Base-by-base conservation (phyloP, 192 early-diverging fungal species). In the Rhizophagus prolifer region DNA sequence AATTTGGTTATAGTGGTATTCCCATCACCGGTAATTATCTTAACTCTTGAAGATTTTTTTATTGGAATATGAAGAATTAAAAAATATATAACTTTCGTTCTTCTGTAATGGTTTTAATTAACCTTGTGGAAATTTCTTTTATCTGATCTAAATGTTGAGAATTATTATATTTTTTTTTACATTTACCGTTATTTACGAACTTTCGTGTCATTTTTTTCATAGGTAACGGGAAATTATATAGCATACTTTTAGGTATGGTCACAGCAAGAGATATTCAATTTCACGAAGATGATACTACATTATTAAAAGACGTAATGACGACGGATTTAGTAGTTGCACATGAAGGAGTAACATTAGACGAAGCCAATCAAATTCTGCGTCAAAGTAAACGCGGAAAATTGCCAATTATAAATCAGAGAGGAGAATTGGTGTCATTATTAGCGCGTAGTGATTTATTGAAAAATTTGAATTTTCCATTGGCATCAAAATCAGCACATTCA, bases 201-300 rank as follows among this genome's bases (percentile, higher is more conserved):
- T 38, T n/a, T 38, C 31, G 7, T 38, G 36, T 5, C 5, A 14
- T 64, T 16, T 9, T 13, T 61, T 46, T 58, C 31, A 21, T 67
- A 91, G 92, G 92, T 74, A 90, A 85, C 76, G 97, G 97, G 74
- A 92, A 94, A 85, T 78, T 96, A 69, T 87, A 92, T 74, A 94
- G 93, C 77, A 95, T 94, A 86, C 86, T 99, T 31, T 81, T 99
- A 46, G 97, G 97, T 78, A 96, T 99, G 69, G 96, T 99, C 62
- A 97, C 97, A 50, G 92, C 94, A 70, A 92, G 97, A 59, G 97
- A 99, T 81, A 95, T 99, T 82, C 95, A 97, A 78, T 97, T 99
- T 86, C 86, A 94, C 28, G 86, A 86, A 66, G 94, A 96, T 67
- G 80, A 87, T 30, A 76, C 82, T 25, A 82, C 88, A 4, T 68